A percentile compares a stretch with the other conserved stretches of the same genome.
phyloP scores from a whole-genome alignment of 768 basidiomycete species.

The Tubosaeta brunneosetosa region DNA sequence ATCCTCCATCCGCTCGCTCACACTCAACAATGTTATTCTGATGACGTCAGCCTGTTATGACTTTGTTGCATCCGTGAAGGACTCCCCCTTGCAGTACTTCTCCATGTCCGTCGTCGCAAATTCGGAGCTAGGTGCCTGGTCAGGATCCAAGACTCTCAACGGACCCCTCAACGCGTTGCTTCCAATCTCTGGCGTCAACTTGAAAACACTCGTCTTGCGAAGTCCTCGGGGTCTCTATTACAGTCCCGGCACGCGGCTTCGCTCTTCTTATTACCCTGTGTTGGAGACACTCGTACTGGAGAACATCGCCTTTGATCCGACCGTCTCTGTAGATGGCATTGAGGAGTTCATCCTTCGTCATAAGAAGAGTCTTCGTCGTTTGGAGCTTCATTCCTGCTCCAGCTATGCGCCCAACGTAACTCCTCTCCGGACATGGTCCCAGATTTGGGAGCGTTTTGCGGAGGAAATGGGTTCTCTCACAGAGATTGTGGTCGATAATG shows the following conservation, averaged over 20 bases:
- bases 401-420: constrained; percentile 19
- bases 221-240: constrained; percentile 30
- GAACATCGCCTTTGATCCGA: constrained; percentile 27
- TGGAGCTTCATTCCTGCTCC: constrained; percentile 25
- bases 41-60: constrained; percentile 25
- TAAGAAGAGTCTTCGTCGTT: constrained; percentile 20
- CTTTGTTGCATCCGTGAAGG: constrained; percentile 21
- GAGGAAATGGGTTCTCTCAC: constrained; percentile 20
- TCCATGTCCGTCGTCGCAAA: constrained; percentile 30
- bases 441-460: constrained; percentile 23
- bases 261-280: constrained; percentile 19
- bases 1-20: constrained; percentile 18
- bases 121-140: constrained; percentile 27
- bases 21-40: constrained; percentile 24
- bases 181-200: constrained; percentile 14
- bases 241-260: constrained; percentile 21
- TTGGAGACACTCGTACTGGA: constrained; percentile 27
- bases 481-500: constrained; percentile 17
- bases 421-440: constrained; percentile 23
- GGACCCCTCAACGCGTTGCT: constrained; percentile 24
- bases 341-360: constrained; percentile 30
- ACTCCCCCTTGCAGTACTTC: constrained; percentile 28
- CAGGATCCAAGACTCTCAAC: constrained; percentile 28
- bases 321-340: constrained; percentile 17
- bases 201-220: constrained; percentile 22